phyloP scores from a whole-genome alignment of 148 eudicot species.

The Hydrangea macrophylla region DNA sequence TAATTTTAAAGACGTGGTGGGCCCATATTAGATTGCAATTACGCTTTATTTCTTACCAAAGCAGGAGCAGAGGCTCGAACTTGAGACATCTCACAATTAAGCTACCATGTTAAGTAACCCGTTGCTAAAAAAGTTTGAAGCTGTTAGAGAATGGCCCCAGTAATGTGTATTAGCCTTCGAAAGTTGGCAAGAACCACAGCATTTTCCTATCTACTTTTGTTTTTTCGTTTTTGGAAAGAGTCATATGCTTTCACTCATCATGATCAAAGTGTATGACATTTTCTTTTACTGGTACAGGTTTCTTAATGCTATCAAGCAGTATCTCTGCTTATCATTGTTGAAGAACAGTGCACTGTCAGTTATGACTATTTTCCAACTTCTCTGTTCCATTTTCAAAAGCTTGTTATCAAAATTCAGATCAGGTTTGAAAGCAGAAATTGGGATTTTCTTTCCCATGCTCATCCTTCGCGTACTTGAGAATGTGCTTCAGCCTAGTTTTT shows the following conservation, averaged over 20 bases:
- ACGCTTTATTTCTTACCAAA: too few species aligned
- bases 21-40: too few species aligned
- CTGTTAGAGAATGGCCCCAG: too few species aligned
- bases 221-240: background rate
- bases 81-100: too few species aligned
- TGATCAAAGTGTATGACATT: background rate
- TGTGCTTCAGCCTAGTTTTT: slow-evolving; percentile 92
- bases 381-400: slow-evolving; percentile 79
- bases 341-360: slow-evolving; percentile 97
- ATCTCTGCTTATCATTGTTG: slow-evolving; percentile 79
- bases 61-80: too few species aligned
- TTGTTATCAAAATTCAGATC: slow-evolving; percentile 77
- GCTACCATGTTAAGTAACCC: too few species aligned
- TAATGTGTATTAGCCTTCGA: too few species aligned
- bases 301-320: slow-evolving; percentile 80
- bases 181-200: too few species aligned
- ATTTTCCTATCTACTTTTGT: slow-evolving; percentile 1
- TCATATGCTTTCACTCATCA: background rate
- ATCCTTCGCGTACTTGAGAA: slow-evolving; percentile 94
- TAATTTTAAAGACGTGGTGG: too few species aligned
- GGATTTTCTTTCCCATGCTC: slow-evolving; percentile 93
- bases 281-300: slow-evolving; percentile 57
- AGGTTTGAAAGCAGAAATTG: slow-evolving; percentile 89
- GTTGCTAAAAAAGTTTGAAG: too few species aligned
- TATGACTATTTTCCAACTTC: slow-evolving; percentile 93